Evolutionary conservation across 2,329 filamentous ascomycete species (phyloP).

Genomic region (Talaromyces sp.): DNA sequence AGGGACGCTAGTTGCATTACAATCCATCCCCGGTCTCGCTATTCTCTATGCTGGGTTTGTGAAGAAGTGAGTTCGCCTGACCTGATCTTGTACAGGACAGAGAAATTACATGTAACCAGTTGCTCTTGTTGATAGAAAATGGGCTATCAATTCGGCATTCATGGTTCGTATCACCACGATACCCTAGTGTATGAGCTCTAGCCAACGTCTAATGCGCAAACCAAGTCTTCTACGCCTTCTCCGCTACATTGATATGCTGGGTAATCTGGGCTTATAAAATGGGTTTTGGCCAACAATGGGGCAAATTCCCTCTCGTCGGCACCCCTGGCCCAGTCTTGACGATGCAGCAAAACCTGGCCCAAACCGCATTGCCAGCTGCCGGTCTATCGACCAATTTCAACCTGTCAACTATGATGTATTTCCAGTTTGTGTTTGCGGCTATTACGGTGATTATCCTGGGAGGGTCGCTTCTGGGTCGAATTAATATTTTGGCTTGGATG

Average conservation of each 20-base stretch:
- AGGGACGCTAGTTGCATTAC: constrained; percentile 46
- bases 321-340: constrained; percentile 44
- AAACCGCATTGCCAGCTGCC: constrained; percentile 41
- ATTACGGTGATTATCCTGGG: constrained; percentile 48
- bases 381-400: constrained; percentile 41
- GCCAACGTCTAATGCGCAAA: not conserved
- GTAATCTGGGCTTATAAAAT: constrained; percentile 48
- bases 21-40: constrained; percentile 47
- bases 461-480: constrained; percentile 45
- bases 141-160: constrained; percentile 48
- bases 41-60: constrained; percentile 48
- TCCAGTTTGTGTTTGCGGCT: constrained; percentile 51
- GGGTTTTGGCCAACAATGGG: constrained; percentile 47
- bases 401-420: constrained; percentile 49
- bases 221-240: constrained; percentile 46
- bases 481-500: constrained; percentile 51
- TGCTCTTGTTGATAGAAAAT: constrained; percentile 30
- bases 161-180: constrained; percentile 29
- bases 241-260: constrained; percentile 46
- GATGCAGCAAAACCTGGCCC: constrained; percentile 42
- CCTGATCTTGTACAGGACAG: not conserved
- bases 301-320: constrained; percentile 41
- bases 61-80: constrained; percentile 21
- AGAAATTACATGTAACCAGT: too few species aligned
- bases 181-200: not conserved